These are phyloP conservation scores for Apiotrichum akiyoshidainum DNA, from an alignment of 1,284 basidiomycete species.

Conservation along the genomic window DNA sequence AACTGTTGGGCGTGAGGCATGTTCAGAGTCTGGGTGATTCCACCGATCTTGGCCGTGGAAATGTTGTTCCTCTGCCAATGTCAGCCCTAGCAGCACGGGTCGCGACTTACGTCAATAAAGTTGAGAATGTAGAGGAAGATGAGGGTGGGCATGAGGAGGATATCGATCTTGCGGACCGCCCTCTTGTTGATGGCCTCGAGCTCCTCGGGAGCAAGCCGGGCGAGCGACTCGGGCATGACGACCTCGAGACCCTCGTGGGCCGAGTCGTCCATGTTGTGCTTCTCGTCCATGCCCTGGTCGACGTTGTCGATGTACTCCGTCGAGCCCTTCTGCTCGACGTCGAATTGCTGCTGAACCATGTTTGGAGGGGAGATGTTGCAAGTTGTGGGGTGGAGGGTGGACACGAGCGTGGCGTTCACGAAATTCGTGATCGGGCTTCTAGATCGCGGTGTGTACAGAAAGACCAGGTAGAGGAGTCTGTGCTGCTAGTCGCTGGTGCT, in stretches of 20 bases:
- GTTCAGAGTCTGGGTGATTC: constrained; percentile 15
- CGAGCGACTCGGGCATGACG: constrained; percentile 29
- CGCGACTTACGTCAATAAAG: neutral
- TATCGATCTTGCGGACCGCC: constrained; percentile 37
- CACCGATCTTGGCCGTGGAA: constrained; percentile 15
- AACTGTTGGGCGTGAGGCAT: constrained; percentile 25
- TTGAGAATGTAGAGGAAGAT: constrained; percentile 10
- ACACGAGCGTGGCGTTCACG: neutral
- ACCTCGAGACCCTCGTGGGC: constrained; percentile 18
- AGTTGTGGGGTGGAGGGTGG: neutral
- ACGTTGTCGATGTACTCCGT: neutral
- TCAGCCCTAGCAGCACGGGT: too few relatives aligned
- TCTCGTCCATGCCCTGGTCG: neutral
- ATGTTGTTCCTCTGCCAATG: constrained; percentile 1
- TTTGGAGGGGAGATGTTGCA: neutral
- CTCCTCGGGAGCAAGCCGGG: constrained; percentile 31
- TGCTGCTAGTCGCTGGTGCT: too few relatives aligned
- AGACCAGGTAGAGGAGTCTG: too few relatives aligned
- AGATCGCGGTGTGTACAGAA: too few relatives aligned
- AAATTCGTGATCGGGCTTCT: neutral
- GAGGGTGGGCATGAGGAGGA: constrained; percentile 23
- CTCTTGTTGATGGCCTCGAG: constrained; percentile 26
- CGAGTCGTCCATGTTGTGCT: neutral
- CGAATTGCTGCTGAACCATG: neutral
- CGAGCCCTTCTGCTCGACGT: neutral